Evolutionary conservation across 2,329 filamentous ascomycete species (phyloP).

Genomic region (Tolypocladium inflatum): DNA sequence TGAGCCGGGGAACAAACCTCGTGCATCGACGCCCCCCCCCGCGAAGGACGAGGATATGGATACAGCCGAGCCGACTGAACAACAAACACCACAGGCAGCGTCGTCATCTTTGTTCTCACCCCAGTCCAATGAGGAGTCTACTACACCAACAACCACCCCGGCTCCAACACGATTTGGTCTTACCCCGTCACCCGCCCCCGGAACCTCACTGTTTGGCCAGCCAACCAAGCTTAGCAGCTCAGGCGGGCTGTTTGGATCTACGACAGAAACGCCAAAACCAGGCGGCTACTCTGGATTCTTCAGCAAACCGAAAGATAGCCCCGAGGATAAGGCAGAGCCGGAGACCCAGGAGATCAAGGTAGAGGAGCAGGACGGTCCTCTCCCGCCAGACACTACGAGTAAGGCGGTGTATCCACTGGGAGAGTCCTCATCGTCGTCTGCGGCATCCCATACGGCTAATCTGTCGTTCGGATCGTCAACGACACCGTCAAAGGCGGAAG

Average conservation of each 20-base stretch:
- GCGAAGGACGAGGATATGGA: slow-evolving; percentile 47
- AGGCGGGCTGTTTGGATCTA: slow-evolving; percentile 18
- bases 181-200: slow-evolving; percentile 21
- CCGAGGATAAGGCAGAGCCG: slow-evolving; percentile 8
- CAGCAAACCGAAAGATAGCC: slow-evolving; percentile 7
- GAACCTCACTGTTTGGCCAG: slow-evolving; percentile 24
- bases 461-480: slow-evolving; percentile 20
- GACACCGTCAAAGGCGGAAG: slow-evolving; percentile 15
- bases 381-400: slow-evolving; percentile 48
- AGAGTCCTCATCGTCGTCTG: slow-evolving; percentile 43
- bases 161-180: slow-evolving; percentile 37
- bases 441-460: slow-evolving; percentile 24
- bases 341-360: slow-evolving; percentile 27
- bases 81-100: slow-evolving; percentile 27
- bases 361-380: slow-evolving; percentile 28
- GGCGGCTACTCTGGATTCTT: slow-evolving; percentile 13
- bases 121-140: slow-evolving; percentile 21
- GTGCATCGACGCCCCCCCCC: slow-evolving; percentile 20
- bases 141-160: slow-evolving; percentile 43
- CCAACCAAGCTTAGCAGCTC: slow-evolving; percentile 15
- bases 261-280: slow-evolving; percentile 16
- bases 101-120: slow-evolving; percentile 20
- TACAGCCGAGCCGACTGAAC: slow-evolving; percentile 19
- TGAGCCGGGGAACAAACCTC: slow-evolving; percentile 30
- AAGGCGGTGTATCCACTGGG: slow-evolving; percentile 38